phyloP scores from a whole-genome alignment of 345 rosid genomes.

The Hibiscus syriacus region DNA sequence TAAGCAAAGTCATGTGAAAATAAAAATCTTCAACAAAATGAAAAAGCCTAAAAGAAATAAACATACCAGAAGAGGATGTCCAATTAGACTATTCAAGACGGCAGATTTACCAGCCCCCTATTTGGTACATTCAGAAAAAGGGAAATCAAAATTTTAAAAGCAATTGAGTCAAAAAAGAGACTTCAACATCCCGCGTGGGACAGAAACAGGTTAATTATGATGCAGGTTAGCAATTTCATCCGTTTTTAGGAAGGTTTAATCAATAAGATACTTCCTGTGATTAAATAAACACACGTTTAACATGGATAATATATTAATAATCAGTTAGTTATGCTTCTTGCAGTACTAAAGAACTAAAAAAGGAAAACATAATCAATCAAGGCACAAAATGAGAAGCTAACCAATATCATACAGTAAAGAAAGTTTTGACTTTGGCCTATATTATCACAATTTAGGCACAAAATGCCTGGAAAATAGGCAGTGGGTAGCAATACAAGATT shows the following conservation, averaged over 20 bases:
- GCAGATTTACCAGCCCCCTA: constrained; percentile 99
- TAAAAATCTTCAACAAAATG: constrained; percentile 6
- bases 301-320: background rate
- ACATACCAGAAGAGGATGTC: constrained; percentile 93
- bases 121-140: constrained; percentile 1
- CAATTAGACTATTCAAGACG: constrained; percentile 85
- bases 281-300: background rate
- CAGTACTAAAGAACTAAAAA: background rate
- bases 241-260: background rate
- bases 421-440: background rate
- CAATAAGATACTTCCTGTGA: background rate
- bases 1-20: constrained; percentile 13
- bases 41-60: constrained; percentile 9
- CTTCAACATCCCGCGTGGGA: background rate
- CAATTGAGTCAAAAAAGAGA: background rate
- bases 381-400: background rate
- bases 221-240: background rate
- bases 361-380: too few relatives aligned
- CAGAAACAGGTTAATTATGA: background rate
- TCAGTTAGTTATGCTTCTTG: background rate
- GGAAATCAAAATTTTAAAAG: background rate
- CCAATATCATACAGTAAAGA: background rate
- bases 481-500: background rate
- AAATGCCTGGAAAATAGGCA: background rate
- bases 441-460: background rate